A percentile compares a stretch with the other conserved stretches of the same genome.
Conservation (phyloP, 805 yeast genomes). For the Candida ulmi region DNA sequence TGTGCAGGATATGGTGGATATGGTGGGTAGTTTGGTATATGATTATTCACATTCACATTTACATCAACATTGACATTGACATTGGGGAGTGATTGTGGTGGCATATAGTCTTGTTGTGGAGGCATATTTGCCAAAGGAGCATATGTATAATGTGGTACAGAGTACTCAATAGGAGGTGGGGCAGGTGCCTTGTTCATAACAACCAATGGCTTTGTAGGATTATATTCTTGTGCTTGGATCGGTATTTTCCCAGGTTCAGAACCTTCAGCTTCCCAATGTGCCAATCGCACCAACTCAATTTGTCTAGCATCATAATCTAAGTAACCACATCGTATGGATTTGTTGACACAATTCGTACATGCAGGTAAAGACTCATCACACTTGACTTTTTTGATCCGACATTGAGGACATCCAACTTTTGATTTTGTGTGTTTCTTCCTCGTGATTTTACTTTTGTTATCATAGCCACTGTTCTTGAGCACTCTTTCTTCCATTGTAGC, state of each 20-base stretch:
- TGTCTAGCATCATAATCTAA: not conserved
- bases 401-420: not conserved
- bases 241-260: not conserved
- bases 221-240: not conserved
- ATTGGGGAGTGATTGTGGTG: too few relatives aligned
- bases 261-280: constrained; percentile 2
- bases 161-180: not conserved
- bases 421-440: not conserved
- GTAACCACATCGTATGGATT: constrained; percentile 1
- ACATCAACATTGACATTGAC: too few relatives aligned
- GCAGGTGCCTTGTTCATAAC: not conserved
- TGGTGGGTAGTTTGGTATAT: too few relatives aligned
- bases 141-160: not conserved
- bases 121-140: too few relatives aligned
- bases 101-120: too few relatives aligned
- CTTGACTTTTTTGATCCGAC: not conserved
- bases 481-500: too few relatives aligned
- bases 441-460: not conserved
- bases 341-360: not conserved
- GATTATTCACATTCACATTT: too few relatives aligned
- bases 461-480: too few relatives aligned
- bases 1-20: too few relatives aligned
- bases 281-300: not conserved
- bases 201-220: not conserved
- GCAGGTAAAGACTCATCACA: not conserved